Base-by-base conservation (phyloP, 2,329 filamentous ascomycete species). In the Fusarium anthophilum region DNA sequence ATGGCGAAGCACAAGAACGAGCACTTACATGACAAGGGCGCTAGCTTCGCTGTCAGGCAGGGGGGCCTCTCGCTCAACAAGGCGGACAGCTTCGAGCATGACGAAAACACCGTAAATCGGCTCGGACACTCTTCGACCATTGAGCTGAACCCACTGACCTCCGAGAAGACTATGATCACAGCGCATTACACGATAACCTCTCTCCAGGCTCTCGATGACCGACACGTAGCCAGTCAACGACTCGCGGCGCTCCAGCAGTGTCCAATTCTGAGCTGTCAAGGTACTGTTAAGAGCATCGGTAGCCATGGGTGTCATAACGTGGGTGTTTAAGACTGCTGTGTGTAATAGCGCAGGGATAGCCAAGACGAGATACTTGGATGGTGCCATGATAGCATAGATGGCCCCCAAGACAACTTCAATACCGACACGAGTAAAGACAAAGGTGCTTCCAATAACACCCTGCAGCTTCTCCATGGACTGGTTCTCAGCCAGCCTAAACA, bases 81-180 rank as follows among this genome's bases (percentile, higher is more conserved):
- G 87, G 28, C 96, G 90, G 12, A 98, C 92, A 8, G 96, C 94
- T 82, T 99, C 96, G 3, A 99, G 89, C 88, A 98, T 97, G 32
- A 94, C 92, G 81, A 99, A 99, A n/a, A 98, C 93, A 15, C 94
- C 92, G 80, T 98, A 99, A 63, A 99, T 94, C 1, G 96, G 94
- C 82, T 99, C 96, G 17, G 90, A 89, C 24, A 94, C 88, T 70
- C 79, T 84, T 57, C 83, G 86, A 68, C 80, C 91, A 82, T 78
- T 82, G 75, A 83, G 85, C 45, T 86, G 86, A 18, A 92, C 88
- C 96, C 96, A 99, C 82, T 98, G 93, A 41, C 96, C 96, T 45
- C 96, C 96, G 3, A 99, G 88, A 38, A 99, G 87, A 78, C 95
- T 98, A 82, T 99, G 96, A 78, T 98, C 96, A 81, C 95, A 98